These are phyloP conservation scores for Bolboschoenus planiculmis DNA, from an alignment of 176 grass and related monocot genomes.

Conservation along the genomic window DNA sequence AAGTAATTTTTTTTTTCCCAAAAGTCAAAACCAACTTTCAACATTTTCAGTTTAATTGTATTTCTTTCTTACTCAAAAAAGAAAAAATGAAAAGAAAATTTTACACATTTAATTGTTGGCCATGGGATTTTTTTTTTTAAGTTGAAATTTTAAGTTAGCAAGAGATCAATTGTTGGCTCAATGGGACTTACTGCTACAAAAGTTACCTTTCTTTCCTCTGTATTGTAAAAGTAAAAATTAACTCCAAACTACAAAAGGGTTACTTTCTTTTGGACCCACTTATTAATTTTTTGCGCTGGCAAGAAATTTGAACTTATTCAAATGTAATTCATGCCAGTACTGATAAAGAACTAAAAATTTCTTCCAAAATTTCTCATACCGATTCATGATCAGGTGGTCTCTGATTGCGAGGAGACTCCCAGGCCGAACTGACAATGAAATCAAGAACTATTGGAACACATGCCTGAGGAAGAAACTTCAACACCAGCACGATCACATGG, in stretches of 20 bases:
- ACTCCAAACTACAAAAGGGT: no score
- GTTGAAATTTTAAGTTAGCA: background rate
- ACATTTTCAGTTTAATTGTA: background rate
- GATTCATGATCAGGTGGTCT: conserved; percentile 30
- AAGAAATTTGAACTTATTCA: no score
- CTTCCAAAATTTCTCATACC: background rate
- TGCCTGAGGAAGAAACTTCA: conserved; percentile 27
- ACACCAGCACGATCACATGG: background rate
- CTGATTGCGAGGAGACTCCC: conserved; percentile 33
- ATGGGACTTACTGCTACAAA: no score
- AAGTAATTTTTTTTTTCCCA: conserved; percentile 5
- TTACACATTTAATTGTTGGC: background rate
- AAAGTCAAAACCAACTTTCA: background rate
- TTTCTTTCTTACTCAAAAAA: background rate
- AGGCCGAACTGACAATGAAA: conserved; percentile 28
- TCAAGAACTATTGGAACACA: conserved; percentile 43
- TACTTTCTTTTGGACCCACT: no score
- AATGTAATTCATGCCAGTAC: no score
- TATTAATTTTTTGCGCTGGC: no score
- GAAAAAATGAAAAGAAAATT: background rate
- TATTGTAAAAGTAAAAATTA: no score
- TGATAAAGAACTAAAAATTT: no score
- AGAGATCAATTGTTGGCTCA: background rate
- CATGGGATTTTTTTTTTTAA: background rate
- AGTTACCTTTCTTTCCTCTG: no score